A percentile compares a stretch with the other conserved stretches of the same genome.
Conservation (phyloP, 495 filamentous ascomycete species). For the Xylaria longipes region DNA sequence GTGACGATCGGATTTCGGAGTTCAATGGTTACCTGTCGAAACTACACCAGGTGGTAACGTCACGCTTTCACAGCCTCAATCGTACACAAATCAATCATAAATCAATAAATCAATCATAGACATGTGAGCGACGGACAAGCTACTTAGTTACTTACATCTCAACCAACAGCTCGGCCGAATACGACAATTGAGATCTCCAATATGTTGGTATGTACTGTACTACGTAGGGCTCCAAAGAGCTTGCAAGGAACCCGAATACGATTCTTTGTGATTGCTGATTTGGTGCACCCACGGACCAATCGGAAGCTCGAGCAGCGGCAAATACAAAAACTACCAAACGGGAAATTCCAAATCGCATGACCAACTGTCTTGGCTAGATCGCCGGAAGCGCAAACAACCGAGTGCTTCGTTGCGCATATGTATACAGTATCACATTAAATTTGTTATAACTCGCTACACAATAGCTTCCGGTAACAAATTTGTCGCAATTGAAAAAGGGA, state of each 20-base stretch:
- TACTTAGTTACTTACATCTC: background rate
- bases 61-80: background rate
- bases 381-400: background rate
- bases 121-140: background rate
- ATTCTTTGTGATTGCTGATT: background rate
- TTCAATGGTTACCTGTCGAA: background rate
- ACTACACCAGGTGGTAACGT: background rate
- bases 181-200: background rate
- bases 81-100: slow-evolving; percentile 12
- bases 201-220: background rate
- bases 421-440: background rate
- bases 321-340: background rate
- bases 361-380: background rate
- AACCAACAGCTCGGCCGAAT: background rate
- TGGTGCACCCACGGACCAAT: background rate
- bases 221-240: background rate
- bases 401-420: background rate
- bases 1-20: background rate
- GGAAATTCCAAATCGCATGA: slow-evolving; percentile 19
- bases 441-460: background rate
- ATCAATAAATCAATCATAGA: slow-evolving; percentile 10
- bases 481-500: background rate
- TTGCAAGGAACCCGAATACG: slow-evolving; percentile 18
- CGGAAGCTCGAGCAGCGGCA: background rate
- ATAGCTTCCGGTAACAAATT: background rate